Conservation (phyloP, 768 basidiomycete genomes). For the Tylopilus felleus region DNA sequence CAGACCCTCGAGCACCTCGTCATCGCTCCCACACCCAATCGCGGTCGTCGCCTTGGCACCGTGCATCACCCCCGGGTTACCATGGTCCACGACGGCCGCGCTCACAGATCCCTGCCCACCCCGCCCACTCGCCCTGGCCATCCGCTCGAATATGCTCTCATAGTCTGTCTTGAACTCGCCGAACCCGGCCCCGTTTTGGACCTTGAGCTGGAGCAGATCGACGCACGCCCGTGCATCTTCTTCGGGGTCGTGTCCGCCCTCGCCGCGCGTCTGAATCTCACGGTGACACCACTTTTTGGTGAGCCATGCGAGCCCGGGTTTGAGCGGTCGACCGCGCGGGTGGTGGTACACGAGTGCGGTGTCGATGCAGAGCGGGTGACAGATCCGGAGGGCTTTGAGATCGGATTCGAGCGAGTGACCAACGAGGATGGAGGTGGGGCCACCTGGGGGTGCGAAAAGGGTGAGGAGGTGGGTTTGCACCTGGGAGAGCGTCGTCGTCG, state of each 20-base stretch:
- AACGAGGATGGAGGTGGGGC: conserved; percentile 71
- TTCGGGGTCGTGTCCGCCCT: conserved; percentile 89
- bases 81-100: neutral
- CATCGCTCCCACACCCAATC: conserved; percentile 72
- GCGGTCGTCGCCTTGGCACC: conserved; percentile 78
- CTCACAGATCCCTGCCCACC: neutral
- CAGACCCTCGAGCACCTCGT: conserved; percentile 72
- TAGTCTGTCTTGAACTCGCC: conserved; percentile 83
- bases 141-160: conserved; percentile 78
- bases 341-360: conserved; percentile 90
- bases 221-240: conserved; percentile 66
- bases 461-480: conserved; percentile 71
- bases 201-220: conserved; percentile 55
- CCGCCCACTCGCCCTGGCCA: conserved; percentile 43
- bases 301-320: conserved; percentile 95
- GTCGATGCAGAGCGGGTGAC: conserved; percentile 86
- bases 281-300: conserved; percentile 89
- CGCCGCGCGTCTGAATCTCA: conserved; percentile 83
- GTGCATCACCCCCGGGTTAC: conserved; percentile 58
- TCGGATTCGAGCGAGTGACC: conserved; percentile 97
- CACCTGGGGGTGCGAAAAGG: conserved; percentile 49
- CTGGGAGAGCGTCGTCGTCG: conserved; percentile 55
- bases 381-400: conserved; percentile 79
- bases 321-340: conserved; percentile 88
- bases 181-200: conserved; percentile 70